Base-by-base conservation (phyloP, 176 grass and related monocot genomes). In the Echinochloa phyllopogon region DNA sequence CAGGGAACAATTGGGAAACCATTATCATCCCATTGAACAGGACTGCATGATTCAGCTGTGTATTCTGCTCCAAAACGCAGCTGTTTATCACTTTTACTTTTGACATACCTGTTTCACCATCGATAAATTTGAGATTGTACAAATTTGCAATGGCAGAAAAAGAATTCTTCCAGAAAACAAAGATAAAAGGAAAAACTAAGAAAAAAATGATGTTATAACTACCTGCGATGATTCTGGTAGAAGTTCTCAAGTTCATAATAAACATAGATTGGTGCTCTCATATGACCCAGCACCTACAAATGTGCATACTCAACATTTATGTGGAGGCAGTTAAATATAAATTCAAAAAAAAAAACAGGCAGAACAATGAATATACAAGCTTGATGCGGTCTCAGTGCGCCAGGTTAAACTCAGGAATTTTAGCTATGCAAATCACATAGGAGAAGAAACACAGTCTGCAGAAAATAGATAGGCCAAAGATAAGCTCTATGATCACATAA, bases 151-250 rank as follows among this genome's bases (percentile, higher is more conserved):
- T 59, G 0, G 9, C 8, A 24, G n/a, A n/a, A 23, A 24, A 24
- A 59, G n/a, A 59, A 11, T 59, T 24, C 3, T 18, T 20, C 17
- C 4, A 24, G 45, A 45, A 45, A 43, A 69, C 9, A 23, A 44
- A 57, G 15, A 65, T 44, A 89, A 38, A 16, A 17, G 23, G 3
- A n/a, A 38, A 37, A 64, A 77, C 24, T 66, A 63, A 84, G 23
- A 49, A 84, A 33, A 49, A 79, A 20, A 78, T 23, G 57, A 71
- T 36, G 42, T 77, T 38, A 29, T 43, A 69, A 82, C 79, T 85
- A 95, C 96, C 93, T 89, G 83, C 96, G 87, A 82, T 98, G 96
- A 72, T 98, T 98, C 79, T 98, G 96, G 84, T 96, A 99, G 72
- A 92, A 99, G 64, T 94, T 94, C 51, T 92, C 91, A 45, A 99